Percentiles rank a stretch among this genome's conserved stretches.
Conservation (phyloP, 1,284 basidiomycete genomes). For the Austroboletus novae-zelandiae region DNA sequence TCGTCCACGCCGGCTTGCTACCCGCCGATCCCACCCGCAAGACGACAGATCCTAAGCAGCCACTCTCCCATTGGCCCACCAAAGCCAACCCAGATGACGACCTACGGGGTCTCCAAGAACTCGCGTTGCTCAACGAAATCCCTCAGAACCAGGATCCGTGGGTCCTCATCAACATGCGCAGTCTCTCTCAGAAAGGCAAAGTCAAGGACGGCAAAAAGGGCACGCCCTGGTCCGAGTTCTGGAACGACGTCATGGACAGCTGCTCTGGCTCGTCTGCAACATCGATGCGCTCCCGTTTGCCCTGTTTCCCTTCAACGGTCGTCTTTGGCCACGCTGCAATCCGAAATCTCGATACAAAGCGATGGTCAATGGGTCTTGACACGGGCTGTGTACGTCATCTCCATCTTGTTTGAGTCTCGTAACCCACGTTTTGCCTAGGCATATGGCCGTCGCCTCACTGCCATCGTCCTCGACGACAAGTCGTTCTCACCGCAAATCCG, state of each 20-base stretch:
- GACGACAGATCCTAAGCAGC: slow-evolving; percentile 54
- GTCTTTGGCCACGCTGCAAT: slow-evolving; percentile 82
- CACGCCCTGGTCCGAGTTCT: slow-evolving; percentile 69
- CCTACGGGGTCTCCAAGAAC: slow-evolving; percentile 55
- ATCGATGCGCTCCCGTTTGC: slow-evolving; percentile 30
- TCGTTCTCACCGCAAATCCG: slow-evolving; percentile 7
- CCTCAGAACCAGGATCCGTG: slow-evolving; percentile 76
- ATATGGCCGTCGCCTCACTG: slow-evolving; percentile 52
- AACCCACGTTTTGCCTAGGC: slow-evolving; percentile 31
- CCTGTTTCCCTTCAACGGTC: slow-evolving; percentile 75
- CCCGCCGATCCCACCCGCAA: slow-evolving; percentile 61
- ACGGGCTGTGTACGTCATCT: slow-evolving; percentile 67
- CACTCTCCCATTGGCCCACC: slow-evolving; percentile 61
- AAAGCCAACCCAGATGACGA: slow-evolving; percentile 28
- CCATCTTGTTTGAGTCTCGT: not conserved
- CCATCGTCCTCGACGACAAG: slow-evolving; percentile 50
- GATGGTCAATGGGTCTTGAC: slow-evolving; percentile 80
- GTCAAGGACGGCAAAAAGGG: slow-evolving; percentile 63
- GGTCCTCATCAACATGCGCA: slow-evolving; percentile 75
- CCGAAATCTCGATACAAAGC: slow-evolving; percentile 72
- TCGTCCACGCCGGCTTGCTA: slow-evolving; percentile 84
- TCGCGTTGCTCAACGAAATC: slow-evolving; percentile 57
- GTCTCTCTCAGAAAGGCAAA: slow-evolving; percentile 51
- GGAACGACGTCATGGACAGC: slow-evolving; percentile 68
- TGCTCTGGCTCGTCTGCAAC: slow-evolving; percentile 53